Base-by-base conservation (phyloP, 2,329 filamentous ascomycete genomes). In the Penicillium sp. region DNA sequence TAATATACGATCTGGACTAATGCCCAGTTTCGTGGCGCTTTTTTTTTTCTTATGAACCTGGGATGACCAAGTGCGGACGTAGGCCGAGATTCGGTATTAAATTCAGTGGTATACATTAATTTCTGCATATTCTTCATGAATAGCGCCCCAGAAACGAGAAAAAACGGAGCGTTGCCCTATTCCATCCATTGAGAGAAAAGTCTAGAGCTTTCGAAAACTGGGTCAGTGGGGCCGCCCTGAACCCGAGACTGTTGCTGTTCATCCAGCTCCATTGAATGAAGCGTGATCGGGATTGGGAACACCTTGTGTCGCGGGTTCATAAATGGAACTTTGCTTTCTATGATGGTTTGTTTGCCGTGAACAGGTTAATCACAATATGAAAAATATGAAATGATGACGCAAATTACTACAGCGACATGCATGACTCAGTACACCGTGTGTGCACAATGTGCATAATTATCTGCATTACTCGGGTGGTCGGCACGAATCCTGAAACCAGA, bases 391-490 rank as follows among this genome's bases (percentile, higher is more conserved):
- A 31, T 15, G n/a, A 54, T 45, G 50, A 53, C 36, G 53, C 43
- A 53, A 53, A 51, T 47, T 26, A 12, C 12, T 10, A 8, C 2
- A n/a, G 18, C 45, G 54, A 59, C 54, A 57, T 55, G 58, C 31
- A 33, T 13, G 31, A 33, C 4, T 12, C 12, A n/a, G 31, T 13
- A 4, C 6, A 57, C 16, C 28, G 15, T 9, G 58, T 50, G 52
- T 60, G 54, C 50, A 29, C 29, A 36, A 2, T 7, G 8, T 18
- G 52, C 47, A 51, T 47, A 46, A 51, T 39, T 26, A 7, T 5
- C 24, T 26, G 28, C 28, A 29, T 9, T 10, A 29, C 28, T 44
- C 60, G 60, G 60, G 33, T 59, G 60, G 31, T 36, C 60, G 60
- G 60, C 60, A 62, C 39, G 15, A n/a, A n/a, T 39, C 23, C 10